Conservation (phyloP, 257 asterid species). For the Leonotis leonurus region DNA sequence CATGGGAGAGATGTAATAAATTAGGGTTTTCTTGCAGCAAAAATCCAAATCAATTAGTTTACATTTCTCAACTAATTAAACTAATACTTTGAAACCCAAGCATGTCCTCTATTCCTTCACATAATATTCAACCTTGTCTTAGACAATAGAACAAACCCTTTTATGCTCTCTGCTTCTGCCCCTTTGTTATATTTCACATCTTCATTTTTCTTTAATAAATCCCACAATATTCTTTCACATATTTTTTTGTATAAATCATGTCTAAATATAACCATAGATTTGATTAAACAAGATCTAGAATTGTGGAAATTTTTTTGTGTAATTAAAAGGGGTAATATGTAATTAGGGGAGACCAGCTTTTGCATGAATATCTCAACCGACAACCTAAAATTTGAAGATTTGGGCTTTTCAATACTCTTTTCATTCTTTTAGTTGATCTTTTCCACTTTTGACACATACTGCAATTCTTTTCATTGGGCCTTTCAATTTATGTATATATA, state of each 20-base stretch:
- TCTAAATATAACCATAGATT: too few species aligned
- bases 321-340: neutral
- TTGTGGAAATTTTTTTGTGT: neutral
- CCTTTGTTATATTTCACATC: neutral
- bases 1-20: conserved; percentile 55
- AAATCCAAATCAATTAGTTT: conserved; percentile 38
- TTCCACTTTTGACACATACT: conserved; percentile 15
- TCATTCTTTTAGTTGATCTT: conserved; percentile 24
- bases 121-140: conserved; percentile 33
- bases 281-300: too few species aligned
- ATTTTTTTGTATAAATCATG: too few species aligned
- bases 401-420: conserved; percentile 27
- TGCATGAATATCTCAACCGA: conserved; percentile 26
- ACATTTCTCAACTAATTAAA: neutral
- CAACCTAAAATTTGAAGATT: conserved; percentile 30
- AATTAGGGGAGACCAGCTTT: conserved; percentile 8
- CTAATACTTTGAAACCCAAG: conserved; percentile 34
- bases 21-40: conserved; percentile 23
- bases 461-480: conserved; percentile 17
- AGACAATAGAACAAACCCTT: conserved; percentile 6
- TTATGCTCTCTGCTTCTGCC: conserved; percentile 5
- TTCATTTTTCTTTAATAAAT: neutral
- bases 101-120: conserved; percentile 26
- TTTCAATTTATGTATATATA: conserved; percentile 21
- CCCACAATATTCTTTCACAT: too few species aligned